Evolutionary conservation across 495 filamentous ascomycete species (phyloP), one percentile per base, ranked within the genome.

Genomic region (Poronia punctata): DNA sequence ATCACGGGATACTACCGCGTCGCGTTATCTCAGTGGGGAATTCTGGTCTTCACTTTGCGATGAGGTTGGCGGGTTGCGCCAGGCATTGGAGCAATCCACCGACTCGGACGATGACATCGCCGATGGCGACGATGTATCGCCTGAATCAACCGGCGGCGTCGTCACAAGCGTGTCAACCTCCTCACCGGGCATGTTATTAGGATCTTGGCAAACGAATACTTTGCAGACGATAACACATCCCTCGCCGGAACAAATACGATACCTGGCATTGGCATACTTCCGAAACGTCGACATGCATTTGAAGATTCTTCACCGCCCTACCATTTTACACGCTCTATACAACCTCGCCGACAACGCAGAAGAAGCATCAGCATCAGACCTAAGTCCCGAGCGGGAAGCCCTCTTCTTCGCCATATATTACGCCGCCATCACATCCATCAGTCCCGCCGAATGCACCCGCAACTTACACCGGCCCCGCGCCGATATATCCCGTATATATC

Each of bases 21-120:
- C 54, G 2, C 70, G 76, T 46, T 92, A 92, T 62, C 73, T 92
- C 31, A 85, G 82, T 48, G 83, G 77, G 50, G 77, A 80, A 22
- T 83, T 89, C 42, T 92, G 86, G 86, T 76, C 78, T 11, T 83
- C 76, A 50, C 63, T 92, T 25, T 80, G 78, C 37, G 74, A 80
- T 39, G 84, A 92, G 66, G 84, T 70, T 48, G 61, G 59, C 35
- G 64, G 65, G 26, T 48, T 69, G 18, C 45, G 52, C 12, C 59
- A 64, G 12, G 53, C 60, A 2, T 46, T 69, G 11, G 55, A 66
- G n/a, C 59, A 65, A 23, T 59, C 57, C 1, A 60, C 57, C 3
- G 59, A 56, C 18, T 57, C 62, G 2, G 78, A 76, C 7, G 80
- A 80, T 5, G 67, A 76, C 24, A 52, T 71, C 14, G 18, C 33